Base-by-base conservation (phyloP, 371 early-diverging fungal genomes). In the Umbelopsis sp. region DNA sequence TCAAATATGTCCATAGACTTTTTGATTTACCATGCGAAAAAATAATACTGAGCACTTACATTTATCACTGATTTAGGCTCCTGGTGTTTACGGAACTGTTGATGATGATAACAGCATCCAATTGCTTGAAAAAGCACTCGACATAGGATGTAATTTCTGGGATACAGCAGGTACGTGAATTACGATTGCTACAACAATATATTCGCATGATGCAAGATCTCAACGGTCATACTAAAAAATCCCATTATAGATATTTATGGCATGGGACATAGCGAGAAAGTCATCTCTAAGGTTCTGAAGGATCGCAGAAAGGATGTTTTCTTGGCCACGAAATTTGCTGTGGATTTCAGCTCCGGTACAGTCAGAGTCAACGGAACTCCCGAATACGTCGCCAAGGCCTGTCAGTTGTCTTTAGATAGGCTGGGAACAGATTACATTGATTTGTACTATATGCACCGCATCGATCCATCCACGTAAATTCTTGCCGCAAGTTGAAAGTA, bases 401-500 rank as follows among this genome's bases (percentile, higher is more conserved):
- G 81, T 63, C 74, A 86, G 11, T 79, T 62, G 3, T 81, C 79
- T 20, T 69, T 87, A 4, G 70, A 82, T 45, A 50, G 87, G 50
- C 74, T 84, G 12, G 82, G 83, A 9, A 70, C 81, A 18, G 83
- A 84, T 65, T 66, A 62, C 52, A 85, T 87, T 63, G 87, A 88
- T 66, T 73, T 86, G n/a, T 88, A 85, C 66, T 85, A 86, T 53
- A 77, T 76, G 68, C 87, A 87, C 65, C 78, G 84, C 37, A 73
- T 82, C 25, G 86, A 85, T 66, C 75, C 80, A 9, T 65, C 76
- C 10, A 75, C 76, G 72, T 52, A 25, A 52, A 32, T 29, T 1
- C 22, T 22, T 52, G 22, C 29, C 29, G 20, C 8, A 48, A 52
- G 29, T 52, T 8, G 8, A 52, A 24, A 6, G 52, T 14, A 25